Evolutionary conservation across 768 basidiomycete genomes (phyloP), one percentile per base, ranked within the genome.

Genomic region (Lactarius pseudohatsudake): DNA sequence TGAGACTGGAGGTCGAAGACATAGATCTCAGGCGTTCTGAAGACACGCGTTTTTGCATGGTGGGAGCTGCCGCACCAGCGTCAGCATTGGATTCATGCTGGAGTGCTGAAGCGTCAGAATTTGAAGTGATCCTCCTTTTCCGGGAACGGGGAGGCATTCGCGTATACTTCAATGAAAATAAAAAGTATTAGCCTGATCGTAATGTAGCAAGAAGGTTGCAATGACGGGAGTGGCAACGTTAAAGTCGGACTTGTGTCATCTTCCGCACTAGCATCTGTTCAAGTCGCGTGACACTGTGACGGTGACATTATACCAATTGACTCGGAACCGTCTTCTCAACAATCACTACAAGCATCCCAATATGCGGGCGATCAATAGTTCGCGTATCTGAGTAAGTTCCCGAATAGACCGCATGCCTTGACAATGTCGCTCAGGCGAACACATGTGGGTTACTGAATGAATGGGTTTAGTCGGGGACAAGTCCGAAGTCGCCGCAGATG

Each of bases 101-200:
- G 2, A 7, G 41, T 34, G 15, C 38, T 20, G 54, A 6, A n/a
- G 9, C 5, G 38, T 30, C 22, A 16, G 32, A 30, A 55, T 10
- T 18, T 18, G 61, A 40, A 57, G 54, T 30, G 30, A 18, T 28
- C 22, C 43, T 26, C 28, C 41, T n/a, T 38, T 45, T 40, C 9
- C 47, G 60, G 32, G 61, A 57, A 32, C 15, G n/a, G 36, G 60
- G n/a, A 36, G 36, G n/a, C 56, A 66, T 66, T 47, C n/a, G 41
- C 22, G 53, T 54, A 43, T 47, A n/a, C 53, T 34, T 53, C 11
- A 11, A 53, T 15, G 41, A 36, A 36, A 34, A 50, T 34, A 15
- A 30, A 50, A 47, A 50, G 36, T 57, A 47, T 47, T 57, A n/a
- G 47, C 45, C 45, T 11, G 28, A 58, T 40, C 4, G 40, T 41